Percentiles rank a stretch among this genome's conserved stretches.
Evolutionary conservation across 1,284 basidiomycete genomes (phyloP).

Genomic region (Pseudozyma sp.): DNA sequence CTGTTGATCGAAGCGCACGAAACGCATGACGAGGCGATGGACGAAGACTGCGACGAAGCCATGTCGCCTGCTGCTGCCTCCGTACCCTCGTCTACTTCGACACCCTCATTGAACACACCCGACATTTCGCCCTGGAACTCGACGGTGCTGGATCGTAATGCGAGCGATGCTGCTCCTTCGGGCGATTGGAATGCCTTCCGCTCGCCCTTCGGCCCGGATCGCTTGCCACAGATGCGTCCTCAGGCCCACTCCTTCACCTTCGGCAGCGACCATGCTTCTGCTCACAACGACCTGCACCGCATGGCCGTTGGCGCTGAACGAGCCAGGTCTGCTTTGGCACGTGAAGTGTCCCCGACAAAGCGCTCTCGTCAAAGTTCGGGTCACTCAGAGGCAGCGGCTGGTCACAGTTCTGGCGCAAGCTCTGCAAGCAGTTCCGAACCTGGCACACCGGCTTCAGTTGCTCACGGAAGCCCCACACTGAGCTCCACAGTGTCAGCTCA

Average conservation of each 20-base stretch:
- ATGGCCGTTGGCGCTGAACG: slow-evolving; percentile 52
- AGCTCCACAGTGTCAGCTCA: slow-evolving; percentile 38
- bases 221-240: slow-evolving; percentile 32
- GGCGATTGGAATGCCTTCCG: slow-evolving; percentile 52
- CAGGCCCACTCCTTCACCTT: slow-evolving; percentile 42
- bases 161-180: slow-evolving; percentile 7
- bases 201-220: slow-evolving; percentile 47
- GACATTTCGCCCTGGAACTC: slow-evolving; percentile 45
- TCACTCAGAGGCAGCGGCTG: slow-evolving; percentile 23
- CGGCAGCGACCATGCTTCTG: slow-evolving; percentile 34
- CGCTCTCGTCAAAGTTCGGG: slow-evolving; percentile 38
- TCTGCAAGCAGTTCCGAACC: slow-evolving; percentile 59
- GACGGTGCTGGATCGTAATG: slow-evolving; percentile 29
- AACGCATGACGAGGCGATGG: slow-evolving; percentile 35
- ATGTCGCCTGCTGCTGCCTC: slow-evolving; percentile 38
- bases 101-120: slow-evolving; percentile 44
- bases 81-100: slow-evolving; percentile 41
- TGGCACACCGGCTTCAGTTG: slow-evolving; percentile 55
- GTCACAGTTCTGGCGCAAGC: slow-evolving; percentile 51
- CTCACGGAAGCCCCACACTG: slow-evolving; percentile 24
- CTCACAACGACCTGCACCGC: slow-evolving; percentile 39
- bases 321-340: slow-evolving; percentile 17
- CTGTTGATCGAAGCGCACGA: slow-evolving; percentile 37
- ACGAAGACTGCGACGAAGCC: slow-evolving; percentile 31
- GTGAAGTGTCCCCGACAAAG: slow-evolving; percentile 18